Evolutionary conservation across 306 rosid genomes (phyloP), one percentile per base, ranked within the genome.

Genomic region (Purshia tridentata): DNA sequence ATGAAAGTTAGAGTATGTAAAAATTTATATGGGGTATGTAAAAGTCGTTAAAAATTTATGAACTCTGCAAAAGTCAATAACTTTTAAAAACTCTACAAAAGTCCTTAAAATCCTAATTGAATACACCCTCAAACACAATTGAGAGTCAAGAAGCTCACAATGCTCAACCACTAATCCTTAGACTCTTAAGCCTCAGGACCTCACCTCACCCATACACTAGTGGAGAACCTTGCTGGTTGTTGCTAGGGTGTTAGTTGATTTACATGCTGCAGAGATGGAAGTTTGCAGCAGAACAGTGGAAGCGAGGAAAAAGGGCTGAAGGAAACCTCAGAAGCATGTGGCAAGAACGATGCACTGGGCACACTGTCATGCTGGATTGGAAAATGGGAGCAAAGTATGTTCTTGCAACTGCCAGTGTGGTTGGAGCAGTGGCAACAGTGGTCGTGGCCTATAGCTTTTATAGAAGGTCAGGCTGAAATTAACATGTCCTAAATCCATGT

Each of bases 241-340:
- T 86, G 88, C 88, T 86, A 84, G 84, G 96, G 93, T 69, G 89
- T 75, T 72, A 86, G 83, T 81, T 93, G 98, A 55, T 78, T 85
- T 76, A 81, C 90, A 23, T 93, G 98, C 74, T 93, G 98, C 86
- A 81, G 76, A 85, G 96, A 64, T 81, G 84, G 37, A n/a, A n/a
- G n/a, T n/a, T n/a, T n/a, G n/a, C n/a, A n/a, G n/a, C n/a, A n/a
- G n/a, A n/a, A n/a, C n/a, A n/a, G n/a, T n/a, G n/a, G n/a, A 50
- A 64, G 22, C 48, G 79, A 76, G 57, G 85, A 67, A 47, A 61
- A 49, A 61, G 59, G 72, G 56, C 69, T 44, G 54, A 60, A 67
- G 37, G 84, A 72, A 76, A 76, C 60, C n/a, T 14, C 69, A 35
- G 76, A 71, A 52, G 77, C 62, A 3, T 66, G 62, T 77, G 68